Evolutionary conservation across 352 stramenopile genomes (phyloP).

Genomic region (Pythium biforme): DNA sequence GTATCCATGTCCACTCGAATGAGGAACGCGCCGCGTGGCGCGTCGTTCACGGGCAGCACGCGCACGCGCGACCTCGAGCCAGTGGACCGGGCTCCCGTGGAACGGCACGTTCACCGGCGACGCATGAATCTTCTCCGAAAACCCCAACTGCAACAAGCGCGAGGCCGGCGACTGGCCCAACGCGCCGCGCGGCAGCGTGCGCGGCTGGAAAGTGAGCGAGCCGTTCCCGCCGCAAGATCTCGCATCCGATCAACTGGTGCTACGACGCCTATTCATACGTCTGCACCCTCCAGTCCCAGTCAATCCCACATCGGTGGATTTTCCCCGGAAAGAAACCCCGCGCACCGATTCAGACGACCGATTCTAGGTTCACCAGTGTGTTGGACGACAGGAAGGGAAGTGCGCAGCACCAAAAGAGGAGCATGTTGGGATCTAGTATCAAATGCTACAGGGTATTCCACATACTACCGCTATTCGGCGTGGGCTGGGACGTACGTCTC

Average conservation of each 20-base stretch:
- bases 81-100: background rate
- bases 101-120: conserved; percentile 1
- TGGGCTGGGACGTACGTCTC: too few species aligned
- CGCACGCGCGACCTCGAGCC: background rate
- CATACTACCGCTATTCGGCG: too few species aligned
- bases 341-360: too few species aligned
- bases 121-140: conserved; percentile 1
- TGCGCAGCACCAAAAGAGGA: too few species aligned
- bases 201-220: conserved; percentile 3
- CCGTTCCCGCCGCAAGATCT: conserved; percentile 1
- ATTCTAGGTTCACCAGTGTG: too few species aligned
- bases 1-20: background rate
- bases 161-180: background rate
- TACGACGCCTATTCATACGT: too few species aligned
- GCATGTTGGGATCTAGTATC: too few species aligned
- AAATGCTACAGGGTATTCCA: too few species aligned
- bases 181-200: background rate
- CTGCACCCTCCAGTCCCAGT: too few species aligned
- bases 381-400: too few species aligned
- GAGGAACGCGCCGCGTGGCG: background rate
- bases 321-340: too few species aligned
- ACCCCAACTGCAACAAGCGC: conserved; percentile 1
- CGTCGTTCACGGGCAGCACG: background rate
- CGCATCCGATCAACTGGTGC: background rate
- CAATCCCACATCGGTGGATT: too few species aligned